phyloP scores from a whole-genome alignment of 139 green algal species.

The Monoraphidium neglectum region DNA sequence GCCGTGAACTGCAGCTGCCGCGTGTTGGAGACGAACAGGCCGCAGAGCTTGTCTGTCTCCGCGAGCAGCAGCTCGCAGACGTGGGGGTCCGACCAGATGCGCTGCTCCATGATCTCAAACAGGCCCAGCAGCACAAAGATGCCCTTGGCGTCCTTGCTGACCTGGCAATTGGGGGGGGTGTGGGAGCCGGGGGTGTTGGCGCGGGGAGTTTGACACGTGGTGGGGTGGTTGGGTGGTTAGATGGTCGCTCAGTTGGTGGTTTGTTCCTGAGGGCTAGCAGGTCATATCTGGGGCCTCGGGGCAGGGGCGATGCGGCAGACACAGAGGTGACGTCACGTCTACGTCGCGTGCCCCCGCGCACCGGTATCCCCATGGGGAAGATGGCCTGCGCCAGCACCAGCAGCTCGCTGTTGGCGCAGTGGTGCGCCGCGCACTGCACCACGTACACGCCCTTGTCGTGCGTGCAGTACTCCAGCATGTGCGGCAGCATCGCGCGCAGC shows the following conservation, averaged over 20 bases:
- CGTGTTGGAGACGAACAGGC: slow-evolving; percentile 10
- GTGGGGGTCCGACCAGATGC: slow-evolving; percentile 22
- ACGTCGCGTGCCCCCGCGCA: no score
- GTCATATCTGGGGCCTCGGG: no score
- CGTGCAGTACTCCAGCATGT: slow-evolving; percentile 22
- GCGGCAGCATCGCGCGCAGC: slow-evolving; percentile 18
- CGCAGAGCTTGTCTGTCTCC: slow-evolving; percentile 27
- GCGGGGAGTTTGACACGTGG: no score
- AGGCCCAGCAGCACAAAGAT: slow-evolving; percentile 22
- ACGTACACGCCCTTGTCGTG: slow-evolving; percentile 46
- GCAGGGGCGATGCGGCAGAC: no score
- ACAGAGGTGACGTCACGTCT: no score
- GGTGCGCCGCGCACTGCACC: slow-evolving; percentile 11
- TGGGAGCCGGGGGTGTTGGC: no score
- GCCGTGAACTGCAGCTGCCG: slow-evolving; percentile 7
- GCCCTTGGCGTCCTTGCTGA: slow-evolving; percentile 8
- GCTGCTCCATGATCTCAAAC: slow-evolving; percentile 17
- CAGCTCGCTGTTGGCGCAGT: slow-evolving; percentile 17
- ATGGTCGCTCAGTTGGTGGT: no score
- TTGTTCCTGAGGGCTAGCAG: no score
- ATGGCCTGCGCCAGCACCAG: slow-evolving; percentile 9
- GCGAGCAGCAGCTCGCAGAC: background rate
- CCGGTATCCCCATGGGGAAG: slow-evolving; percentile 8
- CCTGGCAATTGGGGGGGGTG: no score
- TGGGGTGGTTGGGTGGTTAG: no score